phyloP scores from a whole-genome alignment of 345 rosid species.

The Arabidopsis suecica region DNA sequence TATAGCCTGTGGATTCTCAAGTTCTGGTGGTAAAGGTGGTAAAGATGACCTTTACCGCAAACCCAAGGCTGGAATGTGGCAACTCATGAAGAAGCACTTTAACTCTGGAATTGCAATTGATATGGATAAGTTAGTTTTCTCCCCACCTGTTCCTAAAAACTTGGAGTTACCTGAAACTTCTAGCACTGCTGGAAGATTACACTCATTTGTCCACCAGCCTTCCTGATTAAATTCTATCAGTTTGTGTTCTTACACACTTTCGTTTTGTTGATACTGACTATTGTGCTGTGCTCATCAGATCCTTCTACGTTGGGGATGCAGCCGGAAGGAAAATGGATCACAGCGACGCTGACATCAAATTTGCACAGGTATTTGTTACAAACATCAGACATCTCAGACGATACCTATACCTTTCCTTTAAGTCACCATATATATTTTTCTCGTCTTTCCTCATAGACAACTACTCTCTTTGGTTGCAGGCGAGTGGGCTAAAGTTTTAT shows the following conservation, averaged over 20 bases:
- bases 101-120: constrained; percentile 83
- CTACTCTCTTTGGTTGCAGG: constrained; percentile 53
- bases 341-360: constrained; percentile 85
- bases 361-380: constrained; percentile 69
- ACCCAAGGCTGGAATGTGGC: constrained; percentile 95
- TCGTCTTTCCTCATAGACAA: constrained; percentile 14
- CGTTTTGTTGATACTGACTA: constrained; percentile 23
- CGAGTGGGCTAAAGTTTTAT: constrained; percentile 69
- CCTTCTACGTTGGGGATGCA: constrained; percentile 97
- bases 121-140: constrained; percentile 68
- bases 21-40: constrained; percentile 54
- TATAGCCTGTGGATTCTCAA: constrained; percentile 75
- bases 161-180: constrained; percentile 14
- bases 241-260: background rate
- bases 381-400: constrained; percentile 12
- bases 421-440: background rate
- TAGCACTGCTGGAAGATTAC: constrained; percentile 16
- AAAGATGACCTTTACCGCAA: constrained; percentile 81
- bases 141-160: constrained; percentile 24
- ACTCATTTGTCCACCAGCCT: background rate
- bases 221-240: background rate
- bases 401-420: background rate
- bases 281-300: constrained; percentile 49
- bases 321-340: constrained; percentile 86
- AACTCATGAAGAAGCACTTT: constrained; percentile 76